Evolutionary conservation across 129 eudicot genomes (phyloP).

Genomic region (Logfia minima): DNA sequence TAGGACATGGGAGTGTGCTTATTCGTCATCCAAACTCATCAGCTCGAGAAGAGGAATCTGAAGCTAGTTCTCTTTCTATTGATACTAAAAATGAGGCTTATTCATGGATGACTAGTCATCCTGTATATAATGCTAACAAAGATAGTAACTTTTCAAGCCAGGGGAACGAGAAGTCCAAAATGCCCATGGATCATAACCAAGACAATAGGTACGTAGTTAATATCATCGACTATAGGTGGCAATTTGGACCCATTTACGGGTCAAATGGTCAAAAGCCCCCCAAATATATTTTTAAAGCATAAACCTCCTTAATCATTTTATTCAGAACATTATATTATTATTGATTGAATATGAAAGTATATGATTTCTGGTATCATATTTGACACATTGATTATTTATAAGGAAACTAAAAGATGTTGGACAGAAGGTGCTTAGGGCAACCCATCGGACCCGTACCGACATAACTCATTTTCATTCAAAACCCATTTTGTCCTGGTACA

Average conservation of each 20-base stretch:
- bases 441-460: background rate
- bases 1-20: constrained; percentile 89
- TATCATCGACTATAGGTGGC: background rate
- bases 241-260: background rate
- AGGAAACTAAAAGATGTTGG: background rate
- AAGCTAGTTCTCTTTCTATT: constrained; percentile 78
- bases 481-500: background rate
- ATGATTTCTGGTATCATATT: background rate
- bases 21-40: constrained; percentile 69
- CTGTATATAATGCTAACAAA: constrained; percentile 34
- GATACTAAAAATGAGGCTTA: constrained; percentile 66
- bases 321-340: background rate
- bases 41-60: constrained; percentile 56
- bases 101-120: constrained; percentile 35
- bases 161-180: background rate
- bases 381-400: background rate
- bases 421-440: background rate
- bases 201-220: constrained; percentile 42
- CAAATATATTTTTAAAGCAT: background rate
- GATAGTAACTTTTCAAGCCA: constrained; percentile 29
- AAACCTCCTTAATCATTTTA: background rate
- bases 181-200: constrained; percentile 46
- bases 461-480: background rate
- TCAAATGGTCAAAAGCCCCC: background rate
- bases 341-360: background rate